phyloP scores from a whole-genome alignment of 257 asterid genomes.

The Mitragyna speciosa region DNA sequence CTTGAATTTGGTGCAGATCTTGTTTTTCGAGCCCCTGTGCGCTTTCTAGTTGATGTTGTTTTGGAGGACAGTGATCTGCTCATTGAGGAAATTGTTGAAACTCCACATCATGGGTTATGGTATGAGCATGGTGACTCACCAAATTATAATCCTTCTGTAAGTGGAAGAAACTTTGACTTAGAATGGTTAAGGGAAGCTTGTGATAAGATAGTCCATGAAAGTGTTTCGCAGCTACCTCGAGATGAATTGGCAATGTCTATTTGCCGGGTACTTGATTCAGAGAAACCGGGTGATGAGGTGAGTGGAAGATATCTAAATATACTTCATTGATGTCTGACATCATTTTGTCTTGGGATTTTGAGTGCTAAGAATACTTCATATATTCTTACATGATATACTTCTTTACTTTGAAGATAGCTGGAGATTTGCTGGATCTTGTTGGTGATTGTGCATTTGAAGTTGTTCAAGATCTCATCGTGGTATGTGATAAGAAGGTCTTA shows the following conservation, averaged over 20 bases:
- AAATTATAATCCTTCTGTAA: conserved; percentile 32
- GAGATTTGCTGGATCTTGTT: conserved; percentile 91
- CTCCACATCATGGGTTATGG: conserved; percentile 44
- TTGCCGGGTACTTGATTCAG: conserved; percentile 92
- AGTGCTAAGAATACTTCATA: conserved; percentile 10
- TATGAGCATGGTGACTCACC: conserved; percentile 36
- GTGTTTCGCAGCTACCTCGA: conserved; percentile 79
- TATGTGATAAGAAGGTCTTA: conserved; percentile 29
- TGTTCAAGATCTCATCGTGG: conserved; percentile 90
- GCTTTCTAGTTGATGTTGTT: conserved; percentile 68
- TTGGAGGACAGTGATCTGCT: conserved; percentile 49
- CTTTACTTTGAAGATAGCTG: conserved; percentile 67
- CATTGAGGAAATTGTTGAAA: conserved; percentile 44
- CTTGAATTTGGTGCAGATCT: conserved; percentile 89
- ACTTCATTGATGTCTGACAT: conserved; percentile 1
- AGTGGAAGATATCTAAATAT: conserved; percentile 11
- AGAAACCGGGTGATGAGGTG: conserved; percentile 98
- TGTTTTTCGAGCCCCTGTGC: conserved; percentile 67
- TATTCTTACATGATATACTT: conserved; percentile 19
- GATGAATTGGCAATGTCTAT: conserved; percentile 97
- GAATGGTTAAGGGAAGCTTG: conserved; percentile 89
- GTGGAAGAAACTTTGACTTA: conserved; percentile 59
- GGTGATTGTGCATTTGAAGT: conserved; percentile 93
- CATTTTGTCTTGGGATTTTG: conserved; percentile 13
- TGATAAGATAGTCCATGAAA: conserved; percentile 60